Base-by-base conservation (phyloP, 257 asterid genomes). In the Perilla frutescens region DNA sequence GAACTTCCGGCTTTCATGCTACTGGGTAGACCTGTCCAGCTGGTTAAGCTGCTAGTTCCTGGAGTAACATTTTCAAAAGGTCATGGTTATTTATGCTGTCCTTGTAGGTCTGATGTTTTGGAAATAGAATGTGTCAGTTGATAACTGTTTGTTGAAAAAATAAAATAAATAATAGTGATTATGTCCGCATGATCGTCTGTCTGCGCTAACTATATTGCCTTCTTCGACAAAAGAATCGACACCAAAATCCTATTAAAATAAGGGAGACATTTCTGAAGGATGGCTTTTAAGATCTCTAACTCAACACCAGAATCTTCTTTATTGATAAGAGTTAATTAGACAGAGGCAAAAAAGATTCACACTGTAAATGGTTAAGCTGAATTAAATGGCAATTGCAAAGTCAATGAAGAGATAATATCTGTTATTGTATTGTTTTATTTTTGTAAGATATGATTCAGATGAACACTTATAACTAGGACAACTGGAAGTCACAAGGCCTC, bases 221-320 rank as follows among this genome's bases (percentile, higher is more conserved):
- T 26, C 62, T 8, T 56, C 62, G 29, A 8, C 49, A 8, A 59
- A 36, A 14, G 64, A n/a, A 37, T 12, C 3, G 7, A 59, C n/a
- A 34, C 47, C 29, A 13, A 6, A 34, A 37, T 59, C 65, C 47
- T 59, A 59, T 36, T 36, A 59, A 4, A 59, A 12, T 29, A 56
- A 2, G 29, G 40, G 43, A 58, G 43, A 31, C 14, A 59, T 32
- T 32, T 2, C 39, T 8, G n/a, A 59, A 31, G 65, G 8, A 11
- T 34, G 66, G 62, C 62, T 29, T 57, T 57, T 57, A n/a, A 9
- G 36, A 57, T 57, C 62, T 57, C n/a, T 57, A 31, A 31, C 31
- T 40, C n/a, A 31, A 57, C 10, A 57, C 34, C 20, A 31, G 63
- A 9, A 57, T 40, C 41, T 9, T 20, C 41, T 9, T 9, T 57